Base-by-base conservation (phyloP, 306 rosid species). In the Cucumis cinereus region DNA sequence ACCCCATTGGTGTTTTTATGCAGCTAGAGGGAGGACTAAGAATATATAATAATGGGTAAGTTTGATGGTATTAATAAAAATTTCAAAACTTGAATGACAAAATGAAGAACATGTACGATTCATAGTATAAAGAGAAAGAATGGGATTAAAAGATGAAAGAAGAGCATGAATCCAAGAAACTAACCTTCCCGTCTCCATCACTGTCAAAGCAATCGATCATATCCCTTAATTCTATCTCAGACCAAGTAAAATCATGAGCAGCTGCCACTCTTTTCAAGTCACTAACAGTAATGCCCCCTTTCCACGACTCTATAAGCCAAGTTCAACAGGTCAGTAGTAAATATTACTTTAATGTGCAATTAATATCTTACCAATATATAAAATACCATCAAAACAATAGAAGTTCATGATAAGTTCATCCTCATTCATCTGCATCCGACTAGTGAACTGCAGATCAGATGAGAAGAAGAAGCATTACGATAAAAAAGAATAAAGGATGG, bases 401-500 rank as follows among this genome's bases (percentile, higher is more conserved):
- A 88, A 94, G 80, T 94, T 89, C 63, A 83, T 23, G 59, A 91
- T 57, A 73, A 94, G 82, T 81, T 94, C 98, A 81, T 91, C 97
- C 79, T 94, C 96, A 0, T 90, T 89, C 91, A 94, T 87, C 80
- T 91, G 94, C 80, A 88, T 80, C 82, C 96, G 92, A 86, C 95
- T 88, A 33, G 87, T 19, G 81, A 86, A 87, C 97, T 90, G 89
- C 79, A 50, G 74, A 41, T 76, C 81, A 79, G 63, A 59, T 69
- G 74, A 57, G 14, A 66, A 68, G 52, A 71, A 26, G 20, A 86
- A 80, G 49, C 78, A 5, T 49, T 72, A 55, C 50, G 33, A 15
- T 70, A 72, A 69, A 36, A 58, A 59, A 13, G 23, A 3, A 33
- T 17, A 16, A 15, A 47, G 36, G 73, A 24, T 22, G 20, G 40